These are phyloP conservation scores for Leccinum fibrillosum DNA, from an alignment of 768 basidiomycete genomes.

Conservation along the genomic window DNA sequence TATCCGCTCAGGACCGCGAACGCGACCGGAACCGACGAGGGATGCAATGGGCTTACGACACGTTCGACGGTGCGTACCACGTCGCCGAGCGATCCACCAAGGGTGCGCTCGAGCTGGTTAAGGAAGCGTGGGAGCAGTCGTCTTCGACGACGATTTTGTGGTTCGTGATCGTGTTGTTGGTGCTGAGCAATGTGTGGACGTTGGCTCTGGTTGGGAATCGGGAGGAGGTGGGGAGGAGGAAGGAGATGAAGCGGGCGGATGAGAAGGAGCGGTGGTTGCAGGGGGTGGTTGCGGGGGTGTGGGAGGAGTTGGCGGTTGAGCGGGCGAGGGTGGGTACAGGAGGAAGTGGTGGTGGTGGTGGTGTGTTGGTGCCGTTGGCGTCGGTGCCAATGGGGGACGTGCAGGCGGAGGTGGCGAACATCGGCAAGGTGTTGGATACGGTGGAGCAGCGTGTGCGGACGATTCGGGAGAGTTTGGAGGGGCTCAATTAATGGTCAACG, in stretches of 20 bases:
- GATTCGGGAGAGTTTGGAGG: slow-evolving; percentile 44
- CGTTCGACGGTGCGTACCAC: slow-evolving; percentile 69
- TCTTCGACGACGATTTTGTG: slow-evolving; percentile 69
- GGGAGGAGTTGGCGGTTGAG: slow-evolving; percentile 62
- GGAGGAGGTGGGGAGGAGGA: slow-evolving; percentile 43
- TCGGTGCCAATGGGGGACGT: slow-evolving; percentile 29
- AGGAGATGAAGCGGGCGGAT: slow-evolving; percentile 50
- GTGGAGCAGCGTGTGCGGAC: slow-evolving; percentile 54
- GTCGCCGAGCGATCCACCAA: slow-evolving; percentile 69
- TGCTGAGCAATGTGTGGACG: slow-evolving; percentile 80
- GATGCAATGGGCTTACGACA: slow-evolving; percentile 88
- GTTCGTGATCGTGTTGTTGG: slow-evolving; percentile 66
- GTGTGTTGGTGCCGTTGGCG: slow-evolving; percentile 15
- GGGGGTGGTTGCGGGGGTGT: slow-evolving; percentile 65
- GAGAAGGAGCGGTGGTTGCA: slow-evolving; percentile 77
- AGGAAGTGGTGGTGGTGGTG: neutral
- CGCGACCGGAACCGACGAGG: slow-evolving; percentile 67
- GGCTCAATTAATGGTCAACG: slow-evolving; percentile 23
- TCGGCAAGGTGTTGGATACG: slow-evolving; percentile 50
- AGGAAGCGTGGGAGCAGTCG: slow-evolving; percentile 77
- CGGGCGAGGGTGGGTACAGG: slow-evolving; percentile 26
- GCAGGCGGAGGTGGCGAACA: slow-evolving; percentile 46
- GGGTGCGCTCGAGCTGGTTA: slow-evolving; percentile 73
- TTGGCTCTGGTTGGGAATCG: slow-evolving; percentile 44
- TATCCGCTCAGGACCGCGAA: slow-evolving; percentile 41